Conservation (phyloP, 2,329 filamentous ascomycete genomes). For the Nemania sp. region DNA sequence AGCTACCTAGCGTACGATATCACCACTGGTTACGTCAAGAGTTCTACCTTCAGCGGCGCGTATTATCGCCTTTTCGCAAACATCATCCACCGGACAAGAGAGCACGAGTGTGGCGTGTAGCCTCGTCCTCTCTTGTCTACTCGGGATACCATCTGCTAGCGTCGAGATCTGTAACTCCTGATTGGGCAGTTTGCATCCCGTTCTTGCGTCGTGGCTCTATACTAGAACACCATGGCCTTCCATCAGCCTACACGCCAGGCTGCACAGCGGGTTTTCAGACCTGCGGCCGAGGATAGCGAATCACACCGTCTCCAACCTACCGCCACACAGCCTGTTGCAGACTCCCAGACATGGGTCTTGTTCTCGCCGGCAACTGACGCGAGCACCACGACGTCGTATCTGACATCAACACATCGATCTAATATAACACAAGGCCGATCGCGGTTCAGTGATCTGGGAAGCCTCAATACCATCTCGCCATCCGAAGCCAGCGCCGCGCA, state of each 20-base stretch:
- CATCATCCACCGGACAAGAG: too few relatives aligned
- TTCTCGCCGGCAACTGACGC: slow-evolving; percentile 76
- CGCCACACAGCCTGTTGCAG: slow-evolving; percentile 54
- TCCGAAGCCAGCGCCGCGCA: slow-evolving; percentile 57
- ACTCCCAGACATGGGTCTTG: slow-evolving; percentile 93
- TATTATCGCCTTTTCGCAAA: too few relatives aligned
- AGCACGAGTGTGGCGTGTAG: too few relatives aligned
- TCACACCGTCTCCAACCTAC: slow-evolving; percentile 41
- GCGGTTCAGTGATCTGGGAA: slow-evolving; percentile 78
- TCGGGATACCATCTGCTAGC: too few relatives aligned
- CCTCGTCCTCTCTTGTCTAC: too few relatives aligned
- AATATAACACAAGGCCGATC: slow-evolving; percentile 70
- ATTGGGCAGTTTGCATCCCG: slow-evolving; percentile 12
- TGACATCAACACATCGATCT: slow-evolving; percentile 68
- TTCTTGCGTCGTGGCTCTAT: background rate
- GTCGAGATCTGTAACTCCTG: slow-evolving; percentile 12
- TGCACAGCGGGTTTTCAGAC: slow-evolving; percentile 52
- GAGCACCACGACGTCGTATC: slow-evolving; percentile 61
- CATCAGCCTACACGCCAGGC: slow-evolving; percentile 61
- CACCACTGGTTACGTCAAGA: too few relatives aligned
- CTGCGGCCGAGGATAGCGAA: slow-evolving; percentile 45
- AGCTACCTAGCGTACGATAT: too few relatives aligned
- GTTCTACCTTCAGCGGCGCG: too few relatives aligned
- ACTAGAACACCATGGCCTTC: slow-evolving; percentile 54
- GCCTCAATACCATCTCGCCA: slow-evolving; percentile 68